These are phyloP conservation scores for Orbilia blumenaviensis DNA, from an alignment of 2,329 filamentous ascomycete species.

Conservation along the genomic window DNA sequence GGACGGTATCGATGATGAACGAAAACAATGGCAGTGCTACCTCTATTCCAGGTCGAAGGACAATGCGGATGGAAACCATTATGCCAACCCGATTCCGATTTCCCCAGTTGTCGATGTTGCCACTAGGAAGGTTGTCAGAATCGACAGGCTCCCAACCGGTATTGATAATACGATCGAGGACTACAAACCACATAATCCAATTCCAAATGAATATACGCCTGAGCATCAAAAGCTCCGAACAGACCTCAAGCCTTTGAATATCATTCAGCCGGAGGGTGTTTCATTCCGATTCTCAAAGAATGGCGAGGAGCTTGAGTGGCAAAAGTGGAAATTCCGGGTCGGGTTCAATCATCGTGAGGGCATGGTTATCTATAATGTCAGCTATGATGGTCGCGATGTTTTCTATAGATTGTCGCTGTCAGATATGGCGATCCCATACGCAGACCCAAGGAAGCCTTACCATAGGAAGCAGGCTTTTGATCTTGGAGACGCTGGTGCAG, in stretches of 20 bases:
- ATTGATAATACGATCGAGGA: constrained; percentile 68
- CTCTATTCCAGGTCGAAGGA: constrained; percentile 71
- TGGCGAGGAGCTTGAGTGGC: constrained; percentile 67
- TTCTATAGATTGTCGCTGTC: constrained; percentile 74
- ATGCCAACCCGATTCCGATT: constrained; percentile 73
- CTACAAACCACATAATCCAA: constrained; percentile 67
- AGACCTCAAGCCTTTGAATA: constrained; percentile 72
- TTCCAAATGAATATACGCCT: constrained; percentile 72
- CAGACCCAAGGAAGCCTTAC: constrained; percentile 73
- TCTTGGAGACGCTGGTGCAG: constrained; percentile 69
- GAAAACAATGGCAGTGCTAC: constrained; percentile 71
- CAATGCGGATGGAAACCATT: constrained; percentile 73
- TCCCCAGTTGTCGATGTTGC: constrained; percentile 73
- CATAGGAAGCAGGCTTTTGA: constrained; percentile 77
- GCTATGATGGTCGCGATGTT: constrained; percentile 71
- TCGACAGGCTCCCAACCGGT: constrained; percentile 75
- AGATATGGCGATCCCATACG: constrained; percentile 71
- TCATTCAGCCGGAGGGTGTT: constrained; percentile 72
- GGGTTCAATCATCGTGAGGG: constrained; percentile 73
- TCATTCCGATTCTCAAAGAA: constrained; percentile 65
- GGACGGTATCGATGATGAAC: constrained; percentile 65
- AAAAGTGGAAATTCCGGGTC: constrained; percentile 72
- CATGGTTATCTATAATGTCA: constrained; percentile 73
- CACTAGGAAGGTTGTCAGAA: constrained; percentile 72
- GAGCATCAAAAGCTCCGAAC: constrained; percentile 70